Evolutionary conservation across 495 filamentous ascomycete genomes (phyloP).

Genomic region (Mycothermus thermophilus): DNA sequence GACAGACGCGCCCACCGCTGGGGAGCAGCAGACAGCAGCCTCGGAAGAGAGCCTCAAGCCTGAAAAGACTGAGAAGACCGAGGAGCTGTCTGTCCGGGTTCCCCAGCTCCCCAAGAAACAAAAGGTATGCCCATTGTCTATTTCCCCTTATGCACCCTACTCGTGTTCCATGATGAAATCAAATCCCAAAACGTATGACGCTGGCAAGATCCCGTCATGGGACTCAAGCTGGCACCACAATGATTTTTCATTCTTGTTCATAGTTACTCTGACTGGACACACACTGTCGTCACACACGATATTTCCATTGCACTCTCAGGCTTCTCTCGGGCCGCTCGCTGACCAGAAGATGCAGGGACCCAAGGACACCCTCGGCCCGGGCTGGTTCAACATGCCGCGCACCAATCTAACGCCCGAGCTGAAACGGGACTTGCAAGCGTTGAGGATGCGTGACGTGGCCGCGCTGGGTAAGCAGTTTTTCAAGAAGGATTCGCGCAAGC

Average conservation of each 20-base stretch:
- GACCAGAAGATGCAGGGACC: constrained; percentile 19
- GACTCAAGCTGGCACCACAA: constrained; percentile 35
- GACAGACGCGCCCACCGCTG: constrained; percentile 10
- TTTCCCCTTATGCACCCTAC: background rate
- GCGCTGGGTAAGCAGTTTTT: constrained; percentile 78
- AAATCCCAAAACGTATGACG: constrained; percentile 30
- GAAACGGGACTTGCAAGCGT: constrained; percentile 71
- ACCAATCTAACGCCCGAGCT: constrained; percentile 74
- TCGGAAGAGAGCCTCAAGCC: constrained; percentile 2
- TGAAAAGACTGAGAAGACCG: constrained; percentile 12
- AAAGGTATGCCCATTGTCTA: constrained; percentile 21
- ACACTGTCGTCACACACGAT: no score
- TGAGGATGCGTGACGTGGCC: constrained; percentile 77
- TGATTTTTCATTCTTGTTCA: constrained; percentile 60
- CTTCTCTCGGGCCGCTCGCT: constrained; percentile 7
- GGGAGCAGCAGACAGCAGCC: constrained; percentile 9
- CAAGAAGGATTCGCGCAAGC: constrained; percentile 58
- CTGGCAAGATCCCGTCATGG: constrained; percentile 33
- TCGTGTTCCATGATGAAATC: constrained; percentile 25
- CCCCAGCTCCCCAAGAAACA: constrained; percentile 26
- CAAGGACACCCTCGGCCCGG: constrained; percentile 38
- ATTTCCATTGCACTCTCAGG: constrained; percentile 2
- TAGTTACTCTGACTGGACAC: constrained; percentile 99
- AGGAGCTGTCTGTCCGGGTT: constrained; percentile 27
- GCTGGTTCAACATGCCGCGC: constrained; percentile 79